phyloP scores from a whole-genome alignment of 169 alveolate genomes.

The Cyclospora cayetanensis region DNA sequence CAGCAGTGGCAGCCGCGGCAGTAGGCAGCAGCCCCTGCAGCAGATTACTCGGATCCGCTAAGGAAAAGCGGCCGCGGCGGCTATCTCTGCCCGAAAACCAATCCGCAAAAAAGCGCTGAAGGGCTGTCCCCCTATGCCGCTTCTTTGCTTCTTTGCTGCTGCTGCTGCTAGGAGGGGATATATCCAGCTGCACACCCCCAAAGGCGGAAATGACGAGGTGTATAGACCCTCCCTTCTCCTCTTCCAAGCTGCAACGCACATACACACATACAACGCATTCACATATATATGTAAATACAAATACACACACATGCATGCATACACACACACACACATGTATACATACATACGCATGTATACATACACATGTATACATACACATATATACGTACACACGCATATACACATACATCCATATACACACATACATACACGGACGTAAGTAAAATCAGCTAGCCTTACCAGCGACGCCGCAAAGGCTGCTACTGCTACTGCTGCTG shows the following conservation, averaged over 20 bases:
- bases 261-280: neutral
- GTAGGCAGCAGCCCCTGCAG: slow-evolving; percentile 21
- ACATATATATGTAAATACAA: no score
- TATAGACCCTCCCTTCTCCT: neutral
- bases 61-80: slow-evolving; percentile 28
- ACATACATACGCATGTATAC: no score
- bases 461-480: no score
- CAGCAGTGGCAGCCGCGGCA: slow-evolving; percentile 21
- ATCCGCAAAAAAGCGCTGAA: neutral
- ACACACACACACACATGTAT: neutral
- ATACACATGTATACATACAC: no score
- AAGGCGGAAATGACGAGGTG: neutral
- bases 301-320: neutral
- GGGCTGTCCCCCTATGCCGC: neutral
- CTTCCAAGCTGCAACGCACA: neutral
- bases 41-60: slow-evolving; percentile 65
- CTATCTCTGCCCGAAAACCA: neutral
- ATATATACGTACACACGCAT: no score
- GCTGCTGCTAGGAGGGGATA: slow-evolving; percentile 1
- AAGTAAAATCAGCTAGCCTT: no score
- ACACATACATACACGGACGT: no score
- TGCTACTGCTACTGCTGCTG: slow-evolving; percentile 8
- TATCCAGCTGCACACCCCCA: neutral
- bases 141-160: neutral
- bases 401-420: no score